Evolutionary conservation across 495 filamentous ascomycete genomes (phyloP).

Genomic region (Physcia stellaris): DNA sequence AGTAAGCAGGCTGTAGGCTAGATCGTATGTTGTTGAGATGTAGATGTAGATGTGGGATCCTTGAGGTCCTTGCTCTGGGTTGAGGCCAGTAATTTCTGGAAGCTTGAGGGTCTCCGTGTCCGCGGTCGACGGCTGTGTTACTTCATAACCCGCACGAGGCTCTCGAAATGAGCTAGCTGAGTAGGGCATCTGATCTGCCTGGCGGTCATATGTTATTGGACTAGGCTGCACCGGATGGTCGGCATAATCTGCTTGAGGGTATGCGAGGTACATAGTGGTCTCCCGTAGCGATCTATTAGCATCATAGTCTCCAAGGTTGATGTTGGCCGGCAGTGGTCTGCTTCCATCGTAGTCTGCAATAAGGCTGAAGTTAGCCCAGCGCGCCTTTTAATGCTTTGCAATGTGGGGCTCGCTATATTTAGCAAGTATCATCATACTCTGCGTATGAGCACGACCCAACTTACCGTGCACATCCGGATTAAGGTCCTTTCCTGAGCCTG

Average conservation of each 20-base stretch:
- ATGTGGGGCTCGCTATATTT: no score
- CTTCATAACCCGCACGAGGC: constrained; percentile 28
- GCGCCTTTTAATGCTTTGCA: no score
- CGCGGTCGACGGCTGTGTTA: constrained; percentile 25
- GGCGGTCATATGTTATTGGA: constrained; percentile 33
- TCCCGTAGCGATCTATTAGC: constrained; percentile 28
- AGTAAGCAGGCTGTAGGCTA: constrained; percentile 40
- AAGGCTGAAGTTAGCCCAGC: constrained; percentile 6
- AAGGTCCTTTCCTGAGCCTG: constrained; percentile 32
- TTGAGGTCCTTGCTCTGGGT: constrained; percentile 50
- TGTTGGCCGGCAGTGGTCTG: background rate
- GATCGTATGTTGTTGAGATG: constrained; percentile 60
- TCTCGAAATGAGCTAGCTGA: constrained; percentile 28
- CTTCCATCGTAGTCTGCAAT: background rate
- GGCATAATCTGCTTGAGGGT: constrained; percentile 26
- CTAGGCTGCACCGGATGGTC: constrained; percentile 31
- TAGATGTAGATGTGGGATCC: constrained; percentile 60
- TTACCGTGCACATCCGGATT: constrained; percentile 30
- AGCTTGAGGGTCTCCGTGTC: constrained; percentile 19
- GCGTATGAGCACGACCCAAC: constrained; percentile 6
- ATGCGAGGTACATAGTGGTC: constrained; percentile 30
- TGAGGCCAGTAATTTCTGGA: constrained; percentile 51
- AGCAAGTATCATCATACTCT: no score
- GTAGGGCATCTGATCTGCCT: constrained; percentile 33
- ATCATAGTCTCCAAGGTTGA: constrained; percentile 7